Evolutionary conservation across 2,329 filamentous ascomycete species (phyloP).

Genomic region (Microdochium trichocladiopsis): DNA sequence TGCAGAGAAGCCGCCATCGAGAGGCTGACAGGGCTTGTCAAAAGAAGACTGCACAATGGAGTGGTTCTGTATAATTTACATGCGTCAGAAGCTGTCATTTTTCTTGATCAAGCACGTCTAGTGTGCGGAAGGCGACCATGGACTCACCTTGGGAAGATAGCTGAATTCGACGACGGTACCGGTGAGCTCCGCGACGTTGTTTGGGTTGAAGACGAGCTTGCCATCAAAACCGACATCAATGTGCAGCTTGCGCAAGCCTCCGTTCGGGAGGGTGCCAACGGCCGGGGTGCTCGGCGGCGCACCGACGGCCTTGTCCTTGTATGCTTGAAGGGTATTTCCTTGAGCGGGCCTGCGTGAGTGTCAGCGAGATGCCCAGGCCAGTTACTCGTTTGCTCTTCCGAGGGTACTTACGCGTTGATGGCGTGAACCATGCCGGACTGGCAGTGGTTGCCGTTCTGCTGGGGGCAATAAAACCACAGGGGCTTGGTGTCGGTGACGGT

Average conservation of each 20-base stretch:
- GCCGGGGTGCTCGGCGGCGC: constrained; percentile 19
- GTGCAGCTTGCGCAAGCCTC: constrained; percentile 22
- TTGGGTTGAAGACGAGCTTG: constrained; percentile 22
- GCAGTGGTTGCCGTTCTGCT: constrained; percentile 34
- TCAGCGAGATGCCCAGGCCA: neutral
- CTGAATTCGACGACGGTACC: constrained; percentile 25
- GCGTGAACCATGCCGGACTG: constrained; percentile 31
- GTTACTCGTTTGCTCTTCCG: neutral
- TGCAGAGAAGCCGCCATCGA: constrained; percentile 27
- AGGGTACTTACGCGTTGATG: constrained; percentile 26
- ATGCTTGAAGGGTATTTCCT: constrained; percentile 27
- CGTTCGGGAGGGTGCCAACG: constrained; percentile 17
- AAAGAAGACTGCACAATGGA: constrained; percentile 31
- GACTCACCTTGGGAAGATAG: constrained; percentile 22
- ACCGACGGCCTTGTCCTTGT: constrained; percentile 17
- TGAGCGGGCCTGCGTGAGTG: constrained; percentile 11
- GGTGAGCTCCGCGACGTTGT: constrained; percentile 22
- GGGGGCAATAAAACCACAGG: constrained; percentile 41
- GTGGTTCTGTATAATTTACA: constrained; percentile 16
- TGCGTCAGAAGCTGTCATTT: neutral
- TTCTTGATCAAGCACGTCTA: no score
- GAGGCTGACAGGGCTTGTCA: constrained; percentile 29
- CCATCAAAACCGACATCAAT: constrained; percentile 25
- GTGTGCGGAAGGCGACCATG: no score
- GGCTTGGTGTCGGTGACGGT: constrained; percentile 36